Evolutionary conservation across 345 rosid species (phyloP), one percentile per base, ranked within the genome.

Genomic region (Syzygium oleosum): DNA sequence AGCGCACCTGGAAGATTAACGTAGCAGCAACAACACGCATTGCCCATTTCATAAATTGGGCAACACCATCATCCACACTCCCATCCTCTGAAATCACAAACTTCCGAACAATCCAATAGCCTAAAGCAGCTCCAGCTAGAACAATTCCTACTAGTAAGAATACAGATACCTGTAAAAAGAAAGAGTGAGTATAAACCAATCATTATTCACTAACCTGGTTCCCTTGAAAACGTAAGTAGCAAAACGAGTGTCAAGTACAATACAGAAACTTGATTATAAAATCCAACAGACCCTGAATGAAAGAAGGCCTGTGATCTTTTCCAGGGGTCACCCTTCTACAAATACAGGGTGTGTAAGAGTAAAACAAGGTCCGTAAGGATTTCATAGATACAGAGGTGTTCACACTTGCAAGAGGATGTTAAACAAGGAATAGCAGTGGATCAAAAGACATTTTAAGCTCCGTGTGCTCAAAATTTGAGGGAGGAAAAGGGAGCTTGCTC

Each of bases 21-120:
- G 94, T 90, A 38, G 94, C 90, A n/a, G 95, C 98, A 90, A 96
- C 27, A 53, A 94, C 88, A 63, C 98, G 94, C 95, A 95, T 96
- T 23, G 98, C 95, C 98, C 99, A 96, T 94, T 96, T 98, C 87
- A 96, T 97, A 89, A 98, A 98, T 87, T 94, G 95, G 22, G 99
- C 98, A 73, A 96, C 92, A 87, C 94, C 94, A 73, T 87, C 93
- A 89, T 96, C 97, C 85, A 98, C 99, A 84, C 91, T 92, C 87
- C 99, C 98, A 88, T 96, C 97, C 88, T 94, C 92, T 23, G 94
- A 91, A 49, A 98, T 92, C 34, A 96, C 97, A 88, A 92, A 98
- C 90, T 93, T 98, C 88, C 96, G 93, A 90, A 98, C 99, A 27
- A 96, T 93, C 99, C 99, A 98, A 89, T 91, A 96, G 86, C 99